Base-by-base conservation (phyloP, 2,329 filamentous ascomycete genomes). In the Colletotrichum musicola region DNA sequence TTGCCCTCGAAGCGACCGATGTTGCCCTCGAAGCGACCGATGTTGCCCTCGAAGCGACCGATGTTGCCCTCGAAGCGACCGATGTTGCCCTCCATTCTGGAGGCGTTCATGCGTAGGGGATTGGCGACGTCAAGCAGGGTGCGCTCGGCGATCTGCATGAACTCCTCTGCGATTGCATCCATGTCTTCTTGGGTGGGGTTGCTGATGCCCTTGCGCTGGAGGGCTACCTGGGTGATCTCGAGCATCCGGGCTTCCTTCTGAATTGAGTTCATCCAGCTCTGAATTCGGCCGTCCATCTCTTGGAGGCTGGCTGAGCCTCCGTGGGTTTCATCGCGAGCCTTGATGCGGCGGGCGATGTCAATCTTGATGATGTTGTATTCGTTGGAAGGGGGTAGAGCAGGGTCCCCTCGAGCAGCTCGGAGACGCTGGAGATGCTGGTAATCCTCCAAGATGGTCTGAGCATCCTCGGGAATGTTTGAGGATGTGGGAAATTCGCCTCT, bases 281-380 rank as follows among this genome's bases (percentile, higher is more conserved):
- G 66, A n/a, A 69, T 50, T 59, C 66, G 55, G 6, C 50, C 42
- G 35, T 66, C 66, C 35, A 61, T 44, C 49, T 66, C 55, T 66
- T 60, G 14, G 6, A 66, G 50, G 16, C 35, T 35, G 42, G 16
- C n/a, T 14, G 62, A 56, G 25, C 76, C 60, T 62, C 70, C 20
- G 47, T 74, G 25, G 71, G 71, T 46, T 22, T 75, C 71, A 69
- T 83, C 80, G 2, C 82, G 81, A 18, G 79, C 75, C 4, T 73
- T 72, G 53, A 83, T 81, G 4, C 72, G 72, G 4, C 77, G 77
- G 3, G 77, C 71, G 16, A 82, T 77, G 20, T 79, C 73, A 10
- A 81, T 73, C 0, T 72, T 74, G 0, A 81, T 55, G 0, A 72
- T 38, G 1, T 70, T 71, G 49, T 78, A 79, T 0, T 72, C 55